A percentile compares a stretch with the other conserved stretches of the same genome.
phyloP scores from a whole-genome alignment of 2,329 filamentous ascomycete species.

The Venturiaceae sp. region DNA sequence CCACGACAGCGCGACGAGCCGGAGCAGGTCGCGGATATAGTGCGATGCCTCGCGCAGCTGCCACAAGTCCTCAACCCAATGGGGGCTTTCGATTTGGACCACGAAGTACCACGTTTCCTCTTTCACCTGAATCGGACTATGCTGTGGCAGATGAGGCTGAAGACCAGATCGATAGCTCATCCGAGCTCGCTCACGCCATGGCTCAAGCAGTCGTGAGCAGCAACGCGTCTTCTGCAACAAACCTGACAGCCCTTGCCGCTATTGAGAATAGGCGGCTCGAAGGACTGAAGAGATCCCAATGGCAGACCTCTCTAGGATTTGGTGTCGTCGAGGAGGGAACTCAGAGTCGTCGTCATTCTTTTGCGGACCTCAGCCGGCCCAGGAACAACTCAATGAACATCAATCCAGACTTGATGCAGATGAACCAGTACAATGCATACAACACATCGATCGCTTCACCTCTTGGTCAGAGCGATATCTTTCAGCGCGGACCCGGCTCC shows the following conservation, averaged over 20 bases:
- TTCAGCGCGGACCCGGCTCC: background rate
- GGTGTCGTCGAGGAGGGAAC: conserved; percentile 51
- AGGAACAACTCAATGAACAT: conserved; percentile 3
- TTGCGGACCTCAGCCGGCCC: conserved; percentile 34
- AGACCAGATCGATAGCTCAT: background rate
- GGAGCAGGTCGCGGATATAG: background rate
- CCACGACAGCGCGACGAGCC: conserved; percentile 5
- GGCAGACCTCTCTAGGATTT: conserved; percentile 64
- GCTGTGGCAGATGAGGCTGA: conserved; percentile 7
- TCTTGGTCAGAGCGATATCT: background rate
- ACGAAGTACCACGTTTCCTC: conserved; percentile 4
- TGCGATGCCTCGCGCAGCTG: background rate
- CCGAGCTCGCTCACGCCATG: conserved; percentile 12
- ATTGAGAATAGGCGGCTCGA: background rate
- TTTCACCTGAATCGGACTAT: conserved; percentile 6
- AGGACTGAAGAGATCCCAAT: conserved; percentile 49
- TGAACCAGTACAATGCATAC: background rate
- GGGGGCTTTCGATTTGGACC: background rate
- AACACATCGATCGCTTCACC: background rate
- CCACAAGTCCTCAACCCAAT: conserved; percentile 1
- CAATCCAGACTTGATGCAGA: background rate
- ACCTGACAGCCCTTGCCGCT: background rate
- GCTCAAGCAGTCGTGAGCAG: conserved; percentile 9
- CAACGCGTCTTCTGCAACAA: conserved; percentile 3
- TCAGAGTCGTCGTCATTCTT: conserved; percentile 71